A percentile compares a stretch with the other conserved stretches of the same genome.
Evolutionary conservation across 2,329 filamentous ascomycete genomes (phyloP).

Genomic region (Epicoccum nigrum): DNA sequence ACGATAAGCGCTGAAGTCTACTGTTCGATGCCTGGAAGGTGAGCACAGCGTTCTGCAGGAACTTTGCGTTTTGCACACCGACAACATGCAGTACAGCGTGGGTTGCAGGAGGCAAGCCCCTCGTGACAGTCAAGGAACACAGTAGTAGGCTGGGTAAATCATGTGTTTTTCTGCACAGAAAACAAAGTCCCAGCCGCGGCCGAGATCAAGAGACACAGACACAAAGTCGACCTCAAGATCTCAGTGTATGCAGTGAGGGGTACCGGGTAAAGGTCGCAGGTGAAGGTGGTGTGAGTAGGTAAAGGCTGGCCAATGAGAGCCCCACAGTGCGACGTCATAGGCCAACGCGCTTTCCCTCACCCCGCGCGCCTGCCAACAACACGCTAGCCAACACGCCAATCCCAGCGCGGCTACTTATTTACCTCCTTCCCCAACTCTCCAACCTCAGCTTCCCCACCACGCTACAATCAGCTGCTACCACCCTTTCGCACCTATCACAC

Average conservation of each 20-base stretch:
- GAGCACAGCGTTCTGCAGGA: conserved; percentile 27
- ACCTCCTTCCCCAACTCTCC: conserved; percentile 25
- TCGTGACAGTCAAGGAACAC: conserved; percentile 13
- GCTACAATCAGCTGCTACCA: conserved; percentile 9
- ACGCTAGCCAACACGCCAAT: conserved; percentile 33
- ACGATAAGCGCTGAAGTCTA: conserved; percentile 2
- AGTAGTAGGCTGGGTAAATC: too few species aligned
- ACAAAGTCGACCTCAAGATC: neutral
- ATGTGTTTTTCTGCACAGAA: too few species aligned
- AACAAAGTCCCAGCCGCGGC: neutral
- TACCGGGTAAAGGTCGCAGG: conserved; percentile 16
- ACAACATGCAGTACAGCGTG: neutral
- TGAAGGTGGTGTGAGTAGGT: conserved; percentile 15
- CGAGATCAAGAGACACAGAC: neutral
- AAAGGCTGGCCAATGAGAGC: conserved; percentile 17
- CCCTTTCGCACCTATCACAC: conserved; percentile 15
- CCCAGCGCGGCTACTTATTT: conserved; percentile 32
- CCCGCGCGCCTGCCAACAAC: conserved; percentile 24
- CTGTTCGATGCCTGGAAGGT: neutral
- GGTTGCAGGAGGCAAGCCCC: neutral
- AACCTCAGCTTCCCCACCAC: conserved; percentile 6
- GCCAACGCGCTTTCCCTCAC: conserved; percentile 22
- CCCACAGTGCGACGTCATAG: conserved; percentile 35
- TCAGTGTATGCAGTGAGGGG: neutral
- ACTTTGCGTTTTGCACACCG: conserved; percentile 23